A percentile compares a stretch with the other conserved stretches of the same genome.
phyloP scores from a whole-genome alignment of 2,329 filamentous ascomycete genomes.

The Pseudocercospora musae region DNA sequence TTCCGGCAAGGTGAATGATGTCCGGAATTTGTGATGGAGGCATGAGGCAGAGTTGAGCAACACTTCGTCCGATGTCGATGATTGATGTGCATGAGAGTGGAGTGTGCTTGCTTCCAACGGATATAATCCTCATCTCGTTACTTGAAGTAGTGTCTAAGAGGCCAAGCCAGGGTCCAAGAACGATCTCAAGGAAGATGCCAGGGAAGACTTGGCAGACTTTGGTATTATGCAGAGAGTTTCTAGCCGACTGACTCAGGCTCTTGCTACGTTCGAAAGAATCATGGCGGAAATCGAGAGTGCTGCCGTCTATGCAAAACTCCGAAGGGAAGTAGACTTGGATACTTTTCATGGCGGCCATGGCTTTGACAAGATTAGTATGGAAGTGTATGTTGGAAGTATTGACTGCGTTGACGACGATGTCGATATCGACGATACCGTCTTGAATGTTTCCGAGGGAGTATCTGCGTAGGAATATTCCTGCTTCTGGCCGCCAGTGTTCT shows the following conservation, averaged over 20 bases:
- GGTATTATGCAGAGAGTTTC: neutral
- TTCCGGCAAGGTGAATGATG: conserved; percentile 6
- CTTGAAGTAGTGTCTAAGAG: neutral
- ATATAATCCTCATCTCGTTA: neutral
- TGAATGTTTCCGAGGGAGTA: neutral
- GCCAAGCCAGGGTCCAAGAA: conserved; percentile 8
- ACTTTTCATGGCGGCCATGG: neutral
- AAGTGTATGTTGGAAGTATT: conserved; percentile 2
- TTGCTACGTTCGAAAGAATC: conserved; percentile 6
- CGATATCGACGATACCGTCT: neutral
- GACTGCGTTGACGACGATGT: conserved; percentile 10
- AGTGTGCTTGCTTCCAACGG: conserved; percentile 7
- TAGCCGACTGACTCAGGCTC: neutral
- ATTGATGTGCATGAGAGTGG: conserved; percentile 4
- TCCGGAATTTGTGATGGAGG: conserved; percentile 1
- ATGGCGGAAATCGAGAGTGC: conserved; percentile 9
- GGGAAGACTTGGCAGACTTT: conserved; percentile 11
- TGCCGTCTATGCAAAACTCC: conserved; percentile 9
- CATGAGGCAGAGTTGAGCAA: conserved; percentile 4
- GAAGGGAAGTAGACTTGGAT: conserved; percentile 7
- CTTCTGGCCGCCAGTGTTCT: neutral
- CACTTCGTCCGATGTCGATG: neutral
- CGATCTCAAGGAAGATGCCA: conserved; percentile 5
- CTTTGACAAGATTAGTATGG: neutral
- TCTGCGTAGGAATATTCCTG: neutral